Conservation (phyloP, 768 basidiomycete species). For the Mycena galericulata region DNA sequence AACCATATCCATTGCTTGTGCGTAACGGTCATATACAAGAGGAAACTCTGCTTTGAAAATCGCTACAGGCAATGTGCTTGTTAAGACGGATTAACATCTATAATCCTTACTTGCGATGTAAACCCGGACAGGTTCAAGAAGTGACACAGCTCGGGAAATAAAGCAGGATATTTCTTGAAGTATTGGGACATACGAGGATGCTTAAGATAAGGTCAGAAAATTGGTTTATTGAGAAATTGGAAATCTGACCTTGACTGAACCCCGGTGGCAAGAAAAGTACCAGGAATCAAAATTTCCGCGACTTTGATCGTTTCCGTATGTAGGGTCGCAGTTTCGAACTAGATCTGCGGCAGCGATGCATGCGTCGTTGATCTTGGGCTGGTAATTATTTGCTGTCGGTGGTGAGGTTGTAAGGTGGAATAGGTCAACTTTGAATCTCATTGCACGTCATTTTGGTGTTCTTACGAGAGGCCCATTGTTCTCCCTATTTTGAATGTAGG, state of each 20-base stretch:
- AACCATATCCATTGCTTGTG: background rate
- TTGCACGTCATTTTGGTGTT: too few species aligned
- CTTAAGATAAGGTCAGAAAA: too few species aligned
- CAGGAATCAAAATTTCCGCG: constrained; percentile 2
- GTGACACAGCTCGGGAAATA: background rate
- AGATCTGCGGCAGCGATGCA: background rate
- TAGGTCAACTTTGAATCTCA: too few species aligned
- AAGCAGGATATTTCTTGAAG: background rate
- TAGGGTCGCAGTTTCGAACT: background rate
- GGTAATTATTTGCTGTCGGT: too few species aligned
- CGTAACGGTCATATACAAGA: background rate
- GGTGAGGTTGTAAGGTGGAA: too few species aligned
- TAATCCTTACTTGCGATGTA: background rate
- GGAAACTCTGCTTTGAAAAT: constrained; percentile 14
- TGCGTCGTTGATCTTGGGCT: background rate
- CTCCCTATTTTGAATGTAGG: too few species aligned
- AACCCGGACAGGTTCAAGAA: background rate
- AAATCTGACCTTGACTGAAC: background rate
- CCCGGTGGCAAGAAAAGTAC: constrained; percentile 4
- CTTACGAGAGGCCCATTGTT: too few species aligned
- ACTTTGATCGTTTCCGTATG: background rate
- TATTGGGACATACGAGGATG: background rate
- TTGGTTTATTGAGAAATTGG: background rate
- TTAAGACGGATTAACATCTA: background rate
- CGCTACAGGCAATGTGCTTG: background rate